These are phyloP conservation scores for Dissoconium aciculare DNA, from an alignment of 2,329 filamentous ascomycete species.

Conservation along the genomic window DNA sequence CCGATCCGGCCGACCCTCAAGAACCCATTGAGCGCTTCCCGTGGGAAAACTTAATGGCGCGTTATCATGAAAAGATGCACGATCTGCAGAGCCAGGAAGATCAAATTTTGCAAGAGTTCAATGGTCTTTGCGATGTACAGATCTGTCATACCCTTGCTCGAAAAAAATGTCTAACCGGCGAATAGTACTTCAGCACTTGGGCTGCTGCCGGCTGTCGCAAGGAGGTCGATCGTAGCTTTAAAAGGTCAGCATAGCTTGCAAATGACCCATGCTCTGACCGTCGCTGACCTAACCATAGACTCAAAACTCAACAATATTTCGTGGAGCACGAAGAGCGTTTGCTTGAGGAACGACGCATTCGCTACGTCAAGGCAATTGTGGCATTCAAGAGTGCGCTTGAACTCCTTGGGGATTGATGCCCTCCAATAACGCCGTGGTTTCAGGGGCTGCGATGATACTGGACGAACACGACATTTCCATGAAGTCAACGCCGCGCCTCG, in stretches of 20 bases:
- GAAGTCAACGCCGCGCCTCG: conserved; percentile 4
- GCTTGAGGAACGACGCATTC: conserved; percentile 59
- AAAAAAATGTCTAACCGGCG: conserved; percentile 5
- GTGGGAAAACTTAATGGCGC: conserved; percentile 61
- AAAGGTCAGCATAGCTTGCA: conserved; percentile 41
- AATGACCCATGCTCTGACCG: not conserved
- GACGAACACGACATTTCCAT: conserved; percentile 10
- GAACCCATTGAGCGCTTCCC: conserved; percentile 43
- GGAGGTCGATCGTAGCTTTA: conserved; percentile 62
- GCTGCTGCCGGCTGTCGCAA: conserved; percentile 54
- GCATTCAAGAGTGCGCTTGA: conserved; percentile 36
- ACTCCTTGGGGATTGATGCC: conserved; percentile 24
- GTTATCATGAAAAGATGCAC: conserved; percentile 51
- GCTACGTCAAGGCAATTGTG: conserved; percentile 40
- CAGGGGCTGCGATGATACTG: conserved; percentile 12
- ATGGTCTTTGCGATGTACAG: conserved; percentile 44
- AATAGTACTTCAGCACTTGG: conserved; percentile 67
- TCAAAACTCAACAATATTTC: conserved; percentile 64
- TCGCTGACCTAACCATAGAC: conserved; percentile 29
- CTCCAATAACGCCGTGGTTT: conserved; percentile 12
- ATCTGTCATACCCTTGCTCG: not conserved
- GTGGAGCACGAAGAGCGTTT: conserved; percentile 59
- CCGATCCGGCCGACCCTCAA: conserved; percentile 15
- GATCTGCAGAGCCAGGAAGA: conserved; percentile 50
- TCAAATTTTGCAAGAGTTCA: conserved; percentile 24